Conservation (phyloP, 257 asterid genomes). For the Jacaranda mimosifolia region DNA sequence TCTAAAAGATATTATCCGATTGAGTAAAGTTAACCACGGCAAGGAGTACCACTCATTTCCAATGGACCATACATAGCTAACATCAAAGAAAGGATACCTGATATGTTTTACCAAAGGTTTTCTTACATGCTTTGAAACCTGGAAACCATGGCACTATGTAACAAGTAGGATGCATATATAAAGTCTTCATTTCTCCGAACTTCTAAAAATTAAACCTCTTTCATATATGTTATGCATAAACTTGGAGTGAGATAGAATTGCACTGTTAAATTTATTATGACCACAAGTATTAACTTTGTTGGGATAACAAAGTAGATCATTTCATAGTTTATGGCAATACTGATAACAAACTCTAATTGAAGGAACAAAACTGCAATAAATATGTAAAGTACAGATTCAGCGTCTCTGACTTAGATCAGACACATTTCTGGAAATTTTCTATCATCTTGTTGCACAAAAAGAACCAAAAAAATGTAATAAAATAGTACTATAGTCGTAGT, state of each 20-base stretch:
- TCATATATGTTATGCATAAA: neutral
- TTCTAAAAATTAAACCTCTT: neutral
- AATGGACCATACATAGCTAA: conserved; percentile 56
- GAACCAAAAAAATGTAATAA: too few species aligned
- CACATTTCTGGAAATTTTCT: too few species aligned
- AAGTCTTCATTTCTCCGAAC: neutral
- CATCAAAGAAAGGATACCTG: conserved; percentile 90
- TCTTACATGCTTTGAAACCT: conserved; percentile 97
- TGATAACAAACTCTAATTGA: too few species aligned
- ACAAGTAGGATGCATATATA: conserved; percentile 19
- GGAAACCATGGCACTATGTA: conserved; percentile 31
- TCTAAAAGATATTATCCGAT: neutral
- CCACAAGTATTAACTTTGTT: neutral
- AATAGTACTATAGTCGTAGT: neutral
- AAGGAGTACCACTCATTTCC: neutral
- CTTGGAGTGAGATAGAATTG: neutral
- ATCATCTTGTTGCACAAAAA: too few species aligned
- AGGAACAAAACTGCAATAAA: too few species aligned
- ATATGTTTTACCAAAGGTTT: conserved; percentile 93
- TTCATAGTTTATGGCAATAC: too few species aligned
- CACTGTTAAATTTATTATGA: neutral
- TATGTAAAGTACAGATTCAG: too few species aligned
- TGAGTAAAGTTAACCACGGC: neutral
- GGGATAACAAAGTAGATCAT: neutral
- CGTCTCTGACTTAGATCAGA: too few species aligned